Evolutionary conservation across 805 yeast genomes (phyloP), one percentile per base, ranked within the genome.

Genomic region (Cyberlindnera galapagoensis): DNA sequence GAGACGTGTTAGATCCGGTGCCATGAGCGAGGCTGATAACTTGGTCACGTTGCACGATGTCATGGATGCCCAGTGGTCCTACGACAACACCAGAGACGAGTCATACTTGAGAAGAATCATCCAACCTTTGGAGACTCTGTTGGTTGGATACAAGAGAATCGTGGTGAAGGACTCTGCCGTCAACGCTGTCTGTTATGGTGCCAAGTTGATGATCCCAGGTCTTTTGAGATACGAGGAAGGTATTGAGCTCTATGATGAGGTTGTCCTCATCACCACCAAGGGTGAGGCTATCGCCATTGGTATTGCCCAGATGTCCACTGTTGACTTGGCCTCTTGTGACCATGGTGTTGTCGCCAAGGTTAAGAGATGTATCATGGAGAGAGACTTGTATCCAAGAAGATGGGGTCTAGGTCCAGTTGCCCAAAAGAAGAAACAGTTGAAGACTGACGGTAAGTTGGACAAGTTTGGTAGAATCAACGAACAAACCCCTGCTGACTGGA

Each of bases 321-420:
- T 88, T 39, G 98, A 92, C 59, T 72, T 92, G 52, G 88, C 96
- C 41, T 67, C 92, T 20, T 90, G 97, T 65, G 98, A 92, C 63
- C 98, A 92, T 59, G 98, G 98, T 54, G 87, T 88, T 40, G 98
- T 90, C 54, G 96, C 98, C 47, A 87, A 85, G 71, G 95, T 92
- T 56, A 92, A 92, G 75, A 84, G 98, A 71, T 90, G 97, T 71
- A 92, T 92, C 53, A 92, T 92, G 98, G 98, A 92, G 70, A 81
- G 98, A 70, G 98, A 92, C 62, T 76, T 95, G 32, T 92, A 92
- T 64, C 98, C 98, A 66, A 83, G 98, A 74, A 81, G 97, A 74
- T 92, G 98, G 98, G 98, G 98, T 42, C 69, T 92, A 51, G 98
- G 98, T 52, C 98, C 98, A 52, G 85, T 88, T 59, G 97, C 98